Evolutionary conservation across 345 rosid genomes (phyloP).

Genomic region (Schrenkiella parvula): DNA sequence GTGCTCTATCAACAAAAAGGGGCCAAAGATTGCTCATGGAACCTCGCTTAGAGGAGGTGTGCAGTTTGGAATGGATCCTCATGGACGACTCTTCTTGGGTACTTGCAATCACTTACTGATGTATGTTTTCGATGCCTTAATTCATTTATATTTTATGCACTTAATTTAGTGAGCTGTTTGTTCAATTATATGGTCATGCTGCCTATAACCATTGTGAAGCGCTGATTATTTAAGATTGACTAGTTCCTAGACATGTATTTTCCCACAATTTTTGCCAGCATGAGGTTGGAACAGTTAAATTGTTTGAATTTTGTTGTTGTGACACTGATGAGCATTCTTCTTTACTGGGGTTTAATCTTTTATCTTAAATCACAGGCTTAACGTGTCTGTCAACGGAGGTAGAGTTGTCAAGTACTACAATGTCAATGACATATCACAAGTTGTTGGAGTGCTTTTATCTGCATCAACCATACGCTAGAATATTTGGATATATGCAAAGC

Average conservation of each 20-base stretch:
- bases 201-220: neutral
- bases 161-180: neutral
- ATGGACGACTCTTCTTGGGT: constrained; percentile 74
- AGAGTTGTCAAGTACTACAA: constrained; percentile 60
- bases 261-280: neutral
- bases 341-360: neutral
- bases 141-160: neutral
- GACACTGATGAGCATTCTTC: neutral
- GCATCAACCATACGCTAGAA: constrained; percentile 39
- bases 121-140: constrained; percentile 52
- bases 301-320: neutral
- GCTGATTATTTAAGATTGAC: neutral
- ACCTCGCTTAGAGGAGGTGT: constrained; percentile 73
- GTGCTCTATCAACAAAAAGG: constrained; percentile 56
- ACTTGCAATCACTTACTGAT: constrained; percentile 78
- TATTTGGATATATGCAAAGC: constrained; percentile 58
- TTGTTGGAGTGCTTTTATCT: constrained; percentile 49
- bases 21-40: constrained; percentile 44
- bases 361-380: constrained; percentile 47
- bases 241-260: neutral
- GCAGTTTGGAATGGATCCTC: constrained; percentile 64
- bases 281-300: neutral
- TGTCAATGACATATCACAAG: constrained; percentile 53
- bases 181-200: neutral
- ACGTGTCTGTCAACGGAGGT: constrained; percentile 34